These are phyloP conservation scores for Ustilago trichophora DNA, from an alignment of 1,284 basidiomycete species.

Conservation along the genomic window DNA sequence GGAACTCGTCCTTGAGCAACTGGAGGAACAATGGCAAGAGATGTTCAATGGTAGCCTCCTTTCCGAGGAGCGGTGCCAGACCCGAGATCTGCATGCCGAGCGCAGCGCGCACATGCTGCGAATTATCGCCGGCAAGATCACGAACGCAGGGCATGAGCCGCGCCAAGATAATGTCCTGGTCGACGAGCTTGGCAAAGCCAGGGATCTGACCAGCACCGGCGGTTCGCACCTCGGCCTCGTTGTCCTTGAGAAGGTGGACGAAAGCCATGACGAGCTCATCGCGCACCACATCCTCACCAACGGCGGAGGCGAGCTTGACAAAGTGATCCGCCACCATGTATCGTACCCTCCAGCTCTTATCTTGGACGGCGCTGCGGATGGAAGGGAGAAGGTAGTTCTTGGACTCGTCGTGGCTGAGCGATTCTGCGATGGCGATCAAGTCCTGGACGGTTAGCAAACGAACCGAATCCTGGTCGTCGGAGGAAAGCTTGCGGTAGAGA, in stretches of 20 bases:
- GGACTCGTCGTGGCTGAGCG: slow-evolving; percentile 83
- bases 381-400: slow-evolving; percentile 86
- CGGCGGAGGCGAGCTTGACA: slow-evolving; percentile 90
- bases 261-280: slow-evolving; percentile 94
- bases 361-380: slow-evolving; percentile 82
- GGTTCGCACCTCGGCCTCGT: slow-evolving; percentile 97
- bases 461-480: slow-evolving; percentile 98
- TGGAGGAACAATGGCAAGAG: slow-evolving; percentile 96
- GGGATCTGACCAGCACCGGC: slow-evolving; percentile 96
- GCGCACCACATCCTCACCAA: slow-evolving; percentile 87
- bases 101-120: slow-evolving; percentile 96
- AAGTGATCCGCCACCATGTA: slow-evolving; percentile 99
- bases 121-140: slow-evolving; percentile 90
- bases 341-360: slow-evolving; percentile 98
- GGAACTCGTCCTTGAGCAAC: slow-evolving; percentile 97
- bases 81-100: slow-evolving; percentile 96
- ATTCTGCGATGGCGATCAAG: slow-evolving; percentile 88
- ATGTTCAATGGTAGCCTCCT: slow-evolving; percentile 94
- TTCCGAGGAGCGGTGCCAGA: slow-evolving; percentile 92
- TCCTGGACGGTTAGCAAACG: slow-evolving; percentile 94
- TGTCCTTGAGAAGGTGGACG: slow-evolving; percentile 93
- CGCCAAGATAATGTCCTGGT: slow-evolving; percentile 91
- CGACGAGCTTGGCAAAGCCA: slow-evolving; percentile 92
- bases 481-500: slow-evolving; percentile 91
- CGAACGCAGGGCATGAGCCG: slow-evolving; percentile 95